Evolutionary conservation across 305 asterid genomes (phyloP), one percentile per base, ranked within the genome.

Genomic region (Fraxinus floribunda): DNA sequence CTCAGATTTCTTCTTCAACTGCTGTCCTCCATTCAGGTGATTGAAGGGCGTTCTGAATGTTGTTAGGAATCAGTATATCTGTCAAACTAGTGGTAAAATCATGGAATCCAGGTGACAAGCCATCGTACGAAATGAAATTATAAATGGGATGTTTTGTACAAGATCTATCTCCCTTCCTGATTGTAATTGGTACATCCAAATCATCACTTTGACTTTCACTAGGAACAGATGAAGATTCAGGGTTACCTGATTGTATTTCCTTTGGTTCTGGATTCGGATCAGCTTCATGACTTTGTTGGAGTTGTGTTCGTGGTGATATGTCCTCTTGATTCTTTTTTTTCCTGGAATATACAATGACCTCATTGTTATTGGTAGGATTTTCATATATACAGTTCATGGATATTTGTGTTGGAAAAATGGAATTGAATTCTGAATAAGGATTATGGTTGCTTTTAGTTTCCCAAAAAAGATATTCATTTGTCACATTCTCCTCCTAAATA

Each of bases 121-220:
- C 60, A 49, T 16, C 60, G 4, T 49, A 49, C 6, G 94, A 94
- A 83, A 96, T 94, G 89, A 91, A 89, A 34, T 34, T 34, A 34
- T 34, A 34, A 34, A 34, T 34, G 36, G 5, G 36, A 34, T 34
- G 36, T 34, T 34, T 34, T 34, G 5, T 34, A 34, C 36, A 34
- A 34, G 36, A 34, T 34, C 36, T 34, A 34, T 34, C 36, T 34
- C 5, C 36, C 36, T 72, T 76, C 79, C 13, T 86, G 92, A 83
- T 85, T 93, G 84, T 97, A 94, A 89, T 81, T 86, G 86, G 88
- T 15, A 46, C 15, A 46, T 46, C 57, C n/a, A 46, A 3, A 46
- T 13, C n/a, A 13, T 46, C 57, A 13, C 57, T n/a, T 46, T 46
- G 57, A 46, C n/a, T 46, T 0, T 46, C 57, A 46, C 0, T 46